These are phyloP conservation scores for Yarrowia hollandica DNA, from an alignment of 805 yeast species.

Conservation along the genomic window DNA sequence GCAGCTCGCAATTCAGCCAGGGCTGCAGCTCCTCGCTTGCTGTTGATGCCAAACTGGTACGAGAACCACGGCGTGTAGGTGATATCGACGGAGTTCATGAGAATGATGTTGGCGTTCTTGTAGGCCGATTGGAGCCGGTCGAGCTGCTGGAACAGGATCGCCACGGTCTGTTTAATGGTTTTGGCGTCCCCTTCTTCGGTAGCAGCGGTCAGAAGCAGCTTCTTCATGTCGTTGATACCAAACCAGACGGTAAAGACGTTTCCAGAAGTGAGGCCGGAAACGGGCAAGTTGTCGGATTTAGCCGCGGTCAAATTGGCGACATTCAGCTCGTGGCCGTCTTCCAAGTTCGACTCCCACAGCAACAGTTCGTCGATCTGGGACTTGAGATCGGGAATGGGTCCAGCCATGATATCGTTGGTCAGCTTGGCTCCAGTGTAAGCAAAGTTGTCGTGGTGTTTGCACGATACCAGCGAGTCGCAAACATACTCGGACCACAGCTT, in stretches of 20 bases:
- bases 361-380: constrained; percentile 20
- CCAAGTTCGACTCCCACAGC: constrained; percentile 1
- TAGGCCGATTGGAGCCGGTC: constrained; percentile 1
- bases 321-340: constrained; percentile 1
- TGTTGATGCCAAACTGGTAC: constrained; percentile 26
- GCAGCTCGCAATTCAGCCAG: constrained; percentile 12
- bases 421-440: constrained; percentile 18
- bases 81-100: constrained; percentile 25
- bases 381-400: constrained; percentile 23
- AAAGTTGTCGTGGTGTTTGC: constrained; percentile 15
- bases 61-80: constrained; percentile 19
- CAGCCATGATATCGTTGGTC: constrained; percentile 16
- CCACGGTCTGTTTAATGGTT: constrained; percentile 7
- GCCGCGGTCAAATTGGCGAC: constrained; percentile 4
- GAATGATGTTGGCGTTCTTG: constrained; percentile 18
- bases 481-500: constrained; percentile 20
- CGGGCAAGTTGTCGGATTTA: not conserved
- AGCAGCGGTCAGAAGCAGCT: constrained; percentile 4
- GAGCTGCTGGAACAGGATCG: constrained; percentile 9
- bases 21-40: not conserved
- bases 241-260: constrained; percentile 23
- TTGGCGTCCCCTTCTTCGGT: constrained; percentile 4
- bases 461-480: constrained; percentile 10
- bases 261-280: constrained; percentile 4
- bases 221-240: constrained; percentile 25